Conservation (phyloP, 2,329 filamentous ascomycete genomes). For the Xylaria hypoxylon region DNA sequence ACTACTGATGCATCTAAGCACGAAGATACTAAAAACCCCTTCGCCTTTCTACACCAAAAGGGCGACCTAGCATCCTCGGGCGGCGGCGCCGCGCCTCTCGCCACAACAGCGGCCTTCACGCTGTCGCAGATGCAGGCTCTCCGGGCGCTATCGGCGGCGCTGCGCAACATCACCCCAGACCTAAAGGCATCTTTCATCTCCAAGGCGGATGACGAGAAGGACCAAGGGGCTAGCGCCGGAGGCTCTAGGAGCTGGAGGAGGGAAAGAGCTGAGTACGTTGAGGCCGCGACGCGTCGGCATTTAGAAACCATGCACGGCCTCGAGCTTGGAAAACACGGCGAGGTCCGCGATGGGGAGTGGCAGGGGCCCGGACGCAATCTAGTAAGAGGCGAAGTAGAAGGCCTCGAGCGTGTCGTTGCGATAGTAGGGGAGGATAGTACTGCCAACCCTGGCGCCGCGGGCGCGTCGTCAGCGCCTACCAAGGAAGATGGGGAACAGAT, state of each 20-base stretch:
- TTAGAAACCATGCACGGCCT: slow-evolving; percentile 77
- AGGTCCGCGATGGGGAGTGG: slow-evolving; percentile 74
- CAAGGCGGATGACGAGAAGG: slow-evolving; percentile 42
- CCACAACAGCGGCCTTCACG: slow-evolving; percentile 80
- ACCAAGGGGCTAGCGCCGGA: slow-evolving; percentile 44
- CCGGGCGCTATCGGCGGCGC: slow-evolving; percentile 69
- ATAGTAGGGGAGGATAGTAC: slow-evolving; percentile 55
- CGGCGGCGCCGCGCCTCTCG: slow-evolving; percentile 62
- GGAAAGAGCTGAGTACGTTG: slow-evolving; percentile 84
- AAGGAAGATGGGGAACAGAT: slow-evolving; percentile 40
- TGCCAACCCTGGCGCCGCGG: slow-evolving; percentile 14
- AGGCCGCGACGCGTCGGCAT: slow-evolving; percentile 80
- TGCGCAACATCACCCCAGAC: slow-evolving; percentile 75
- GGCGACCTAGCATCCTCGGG: slow-evolving; percentile 64
- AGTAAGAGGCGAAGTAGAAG: slow-evolving; percentile 66
- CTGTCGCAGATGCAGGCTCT: slow-evolving; percentile 86
- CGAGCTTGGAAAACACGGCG: slow-evolving; percentile 71
- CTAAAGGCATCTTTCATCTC: slow-evolving; percentile 53
- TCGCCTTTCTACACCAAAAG: slow-evolving; percentile 69
- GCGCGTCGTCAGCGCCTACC: not conserved
- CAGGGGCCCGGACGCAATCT: slow-evolving; percentile 65
- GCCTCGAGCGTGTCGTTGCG: slow-evolving; percentile 63
- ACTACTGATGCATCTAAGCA: not conserved
- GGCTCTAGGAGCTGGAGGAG: slow-evolving; percentile 68
- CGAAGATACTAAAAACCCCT: slow-evolving; percentile 48